These are phyloP conservation scores for Plasmodium malariae DNA, from an alignment of 169 alveolate genomes.

Conservation along the genomic window DNA sequence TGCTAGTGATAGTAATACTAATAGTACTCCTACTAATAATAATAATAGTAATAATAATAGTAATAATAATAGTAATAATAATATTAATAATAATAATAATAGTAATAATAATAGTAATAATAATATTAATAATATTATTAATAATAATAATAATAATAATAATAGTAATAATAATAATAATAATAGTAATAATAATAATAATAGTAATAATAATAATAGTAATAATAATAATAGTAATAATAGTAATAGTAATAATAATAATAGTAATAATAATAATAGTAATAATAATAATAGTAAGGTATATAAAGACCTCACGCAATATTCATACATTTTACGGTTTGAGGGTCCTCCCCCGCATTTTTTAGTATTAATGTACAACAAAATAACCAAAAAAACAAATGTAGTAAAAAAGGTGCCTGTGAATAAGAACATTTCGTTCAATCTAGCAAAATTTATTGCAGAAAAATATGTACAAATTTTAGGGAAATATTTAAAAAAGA, in stretches of 20 bases:
- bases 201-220: too few relatives aligned
- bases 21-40: not conserved
- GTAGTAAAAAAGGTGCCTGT: slow-evolving; percentile 60
- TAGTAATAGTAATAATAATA: too few relatives aligned
- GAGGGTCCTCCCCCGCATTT: slow-evolving; percentile 77
- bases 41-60: not conserved
- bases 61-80: too few relatives aligned
- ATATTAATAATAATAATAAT: slow-evolving; percentile 9
- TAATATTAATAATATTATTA: not conserved
- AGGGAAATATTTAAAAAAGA: slow-evolving; percentile 34
- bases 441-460: slow-evolving; percentile 60
- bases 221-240: too few relatives aligned
- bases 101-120: not conserved
- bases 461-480: slow-evolving; percentile 63
- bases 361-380: slow-evolving; percentile 28
- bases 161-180: slow-evolving; percentile 3
- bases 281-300: not conserved
- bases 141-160: not conserved
- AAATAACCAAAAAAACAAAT: slow-evolving; percentile 17
- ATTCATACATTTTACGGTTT: slow-evolving; percentile 47
- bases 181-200: not conserved
- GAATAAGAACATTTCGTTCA: slow-evolving; percentile 61
- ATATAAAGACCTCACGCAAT: not conserved
- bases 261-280: not conserved
- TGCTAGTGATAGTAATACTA: not conserved